phyloP scores from a whole-genome alignment of 768 basidiomycete species.

The Lentinula raphanica region DNA sequence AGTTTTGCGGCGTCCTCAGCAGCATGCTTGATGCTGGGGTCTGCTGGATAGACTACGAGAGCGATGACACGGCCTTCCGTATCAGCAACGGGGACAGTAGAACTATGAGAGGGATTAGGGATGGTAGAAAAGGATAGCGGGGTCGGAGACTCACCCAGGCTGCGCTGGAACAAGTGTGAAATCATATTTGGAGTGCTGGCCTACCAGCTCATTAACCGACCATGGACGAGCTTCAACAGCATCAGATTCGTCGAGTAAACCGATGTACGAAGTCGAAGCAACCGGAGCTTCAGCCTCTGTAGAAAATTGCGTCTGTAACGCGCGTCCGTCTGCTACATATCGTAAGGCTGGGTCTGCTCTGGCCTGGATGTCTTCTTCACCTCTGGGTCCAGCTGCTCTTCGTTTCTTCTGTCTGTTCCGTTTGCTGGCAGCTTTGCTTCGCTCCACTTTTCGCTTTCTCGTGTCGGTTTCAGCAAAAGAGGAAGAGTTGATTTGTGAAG shows the following conservation, averaged over 20 bases:
- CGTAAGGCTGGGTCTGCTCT: not conserved
- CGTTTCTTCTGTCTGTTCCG: not conserved
- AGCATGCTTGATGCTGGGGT: not conserved
- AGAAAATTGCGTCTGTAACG: not conserved
- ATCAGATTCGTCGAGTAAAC: not conserved
- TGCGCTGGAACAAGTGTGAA: not conserved
- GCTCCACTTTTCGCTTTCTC: not conserved
- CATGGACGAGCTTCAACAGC: not conserved
- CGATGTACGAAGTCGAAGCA: not conserved
- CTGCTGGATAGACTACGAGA: not conserved
- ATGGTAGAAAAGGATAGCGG: too few species aligned
- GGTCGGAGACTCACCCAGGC: not conserved
- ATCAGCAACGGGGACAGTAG: not conserved
- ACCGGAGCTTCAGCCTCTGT: not conserved
- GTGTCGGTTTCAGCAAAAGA: too few species aligned
- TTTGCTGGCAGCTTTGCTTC: not conserved
- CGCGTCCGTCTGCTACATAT: not conserved
- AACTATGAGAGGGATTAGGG: too few species aligned
- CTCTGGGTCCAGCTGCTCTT: not conserved
- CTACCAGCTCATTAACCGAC: not conserved
- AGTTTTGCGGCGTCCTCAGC: not conserved
- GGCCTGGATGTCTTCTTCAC: not conserved
- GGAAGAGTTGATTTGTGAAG: not conserved
- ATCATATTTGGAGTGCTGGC: too few species aligned
- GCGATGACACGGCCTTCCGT: not conserved